Evolutionary conservation across 2,329 filamentous ascomycete species (phyloP), one percentile per base, ranked within the genome.

Genomic region (Colletotrichum noveboracense): DNA sequence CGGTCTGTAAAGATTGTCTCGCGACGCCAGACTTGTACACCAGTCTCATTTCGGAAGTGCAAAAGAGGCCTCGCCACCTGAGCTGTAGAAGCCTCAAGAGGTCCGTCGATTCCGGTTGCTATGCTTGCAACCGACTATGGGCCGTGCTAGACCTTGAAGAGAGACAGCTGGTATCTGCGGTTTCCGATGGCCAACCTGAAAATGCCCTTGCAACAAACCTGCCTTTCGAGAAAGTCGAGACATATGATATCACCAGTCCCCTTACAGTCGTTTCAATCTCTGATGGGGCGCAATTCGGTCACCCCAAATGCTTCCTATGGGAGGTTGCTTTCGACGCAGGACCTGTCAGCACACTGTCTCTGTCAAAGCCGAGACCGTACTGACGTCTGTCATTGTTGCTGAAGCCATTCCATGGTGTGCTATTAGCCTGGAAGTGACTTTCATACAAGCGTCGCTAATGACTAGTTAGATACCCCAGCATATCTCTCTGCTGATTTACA

Each of bases 401-500:
- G 43, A 52, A 52, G n/a, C n/a, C 43, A 52, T 52, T 0, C 0
- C n/a, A 52, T 12, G n/a, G 43, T 52, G 6, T 52, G 43, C 10
- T 13, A 52, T n/a, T n/a, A n/a, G n/a, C n/a, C n/a, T n/a, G n/a
- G n/a, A n/a, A n/a, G n/a, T n/a, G n/a, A n/a, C n/a, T n/a, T n/a
- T n/a, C n/a, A n/a, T n/a, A n/a, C n/a, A n/a, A 48, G 38, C 18
- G 38, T 48, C 38, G 3, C 38, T 48, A 0, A 52, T 21, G n/a
- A 21, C 43, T 0, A 21, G 0, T 21, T 24, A 52, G 43, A 52
- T 21, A 52, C n/a, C 43, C n/a, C 43, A 21, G 0, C 0, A 21
- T 52, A 13, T 52, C 0, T 0, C 3, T 52, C n/a, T 52, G 43
- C 2, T 0, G 0, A 52, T 21, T 52, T 13, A 0, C n/a, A 24